Evolutionary conservation across 73 alveolate genomes (phyloP), one percentile per base, ranked within the genome.

Genomic region (Tetrahymena thermophila): DNA sequence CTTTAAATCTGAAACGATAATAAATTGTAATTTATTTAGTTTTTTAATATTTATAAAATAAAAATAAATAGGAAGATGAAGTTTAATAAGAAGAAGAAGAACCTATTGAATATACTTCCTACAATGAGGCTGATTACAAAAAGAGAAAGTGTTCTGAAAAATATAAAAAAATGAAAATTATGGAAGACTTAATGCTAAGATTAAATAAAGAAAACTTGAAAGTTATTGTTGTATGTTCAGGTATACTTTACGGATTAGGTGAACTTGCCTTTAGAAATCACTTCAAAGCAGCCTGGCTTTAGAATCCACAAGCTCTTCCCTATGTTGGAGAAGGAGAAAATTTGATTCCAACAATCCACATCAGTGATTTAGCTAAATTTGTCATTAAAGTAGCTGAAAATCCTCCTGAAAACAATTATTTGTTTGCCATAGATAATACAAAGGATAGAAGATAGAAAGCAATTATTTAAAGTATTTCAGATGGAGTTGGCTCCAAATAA

Each of bases 221-320:
- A 94, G 99, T 98, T 0, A 98, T 98, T 93, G 99, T 99, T 3
- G 96, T 99, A 34, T 97, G 99, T 37, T 97, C 99, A 6, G 99
- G 99, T 23, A 94, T 99, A 93, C 96, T 97, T 21, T 99, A 99
- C 94, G 99, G 99, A 3, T 98, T 98, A 94, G 99, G 99, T 15
- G 98, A 97, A 56, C 84, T 94, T 9, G 96, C 97, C 25, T 98
- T 98, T 94, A 85, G 96, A 43, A 97, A 98, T 85, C 97, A 95
- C 94, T 98, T 98, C 95, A 97, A 97, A 94, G 85, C 97, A 35
- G 99, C 99, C 15, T 98, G 99, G 99, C 97, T 98, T 35, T 96
- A 98, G 93, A 43, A 96, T 23, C 99, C 97, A 10, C 43, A 58
- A 84, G 43, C 94, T 56, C 96, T 93, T 19, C 95, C 95, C 35